These are phyloP conservation scores for Pseudogymnoascus destructans DNA, from an alignment of 2,329 filamentous ascomycete genomes.

Conservation along the genomic window DNA sequence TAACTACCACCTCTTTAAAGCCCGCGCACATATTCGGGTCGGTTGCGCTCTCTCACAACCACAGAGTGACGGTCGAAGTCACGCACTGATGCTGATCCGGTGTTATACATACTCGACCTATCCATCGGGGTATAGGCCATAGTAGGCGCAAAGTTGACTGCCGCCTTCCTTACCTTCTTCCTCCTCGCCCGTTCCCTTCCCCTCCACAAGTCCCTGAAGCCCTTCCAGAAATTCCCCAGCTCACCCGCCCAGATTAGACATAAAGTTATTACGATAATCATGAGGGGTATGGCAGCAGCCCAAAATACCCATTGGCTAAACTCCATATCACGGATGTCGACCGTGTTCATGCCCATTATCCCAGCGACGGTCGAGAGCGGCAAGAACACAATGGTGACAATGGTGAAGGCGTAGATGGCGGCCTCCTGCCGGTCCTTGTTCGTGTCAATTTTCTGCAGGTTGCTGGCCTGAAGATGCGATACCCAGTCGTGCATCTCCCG, in stretches of 20 bases:
- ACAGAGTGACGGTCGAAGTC: neutral
- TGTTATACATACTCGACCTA: neutral
- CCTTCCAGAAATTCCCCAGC: conserved; percentile 7
- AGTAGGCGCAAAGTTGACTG: neutral
- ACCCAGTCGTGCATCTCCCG: conserved; percentile 16
- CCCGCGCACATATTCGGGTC: neutral
- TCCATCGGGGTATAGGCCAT: conserved; percentile 1
- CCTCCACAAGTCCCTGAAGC: conserved; percentile 2
- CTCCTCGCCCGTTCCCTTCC: neutral
- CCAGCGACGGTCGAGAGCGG: conserved; percentile 24
- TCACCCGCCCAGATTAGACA: conserved; percentile 19
- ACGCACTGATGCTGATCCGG: neutral
- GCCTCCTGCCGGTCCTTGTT: conserved; percentile 23
- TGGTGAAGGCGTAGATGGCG: conserved; percentile 26
- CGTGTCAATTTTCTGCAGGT: conserved; percentile 19
- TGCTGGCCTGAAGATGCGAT: conserved; percentile 16
- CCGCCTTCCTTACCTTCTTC: neutral
- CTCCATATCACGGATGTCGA: conserved; percentile 24
- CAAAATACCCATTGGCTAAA: conserved; percentile 25
- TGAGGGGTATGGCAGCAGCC: conserved; percentile 23
- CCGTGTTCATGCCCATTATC: conserved; percentile 27
- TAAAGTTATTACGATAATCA: conserved; percentile 19
- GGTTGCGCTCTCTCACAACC: neutral
- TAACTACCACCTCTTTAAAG: neutral
- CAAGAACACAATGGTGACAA: conserved; percentile 27